Evolutionary conservation across 179 eudicot species (phyloP), one percentile per base, ranked within the genome.

Genomic region (Sideroxylon spinosum): DNA sequence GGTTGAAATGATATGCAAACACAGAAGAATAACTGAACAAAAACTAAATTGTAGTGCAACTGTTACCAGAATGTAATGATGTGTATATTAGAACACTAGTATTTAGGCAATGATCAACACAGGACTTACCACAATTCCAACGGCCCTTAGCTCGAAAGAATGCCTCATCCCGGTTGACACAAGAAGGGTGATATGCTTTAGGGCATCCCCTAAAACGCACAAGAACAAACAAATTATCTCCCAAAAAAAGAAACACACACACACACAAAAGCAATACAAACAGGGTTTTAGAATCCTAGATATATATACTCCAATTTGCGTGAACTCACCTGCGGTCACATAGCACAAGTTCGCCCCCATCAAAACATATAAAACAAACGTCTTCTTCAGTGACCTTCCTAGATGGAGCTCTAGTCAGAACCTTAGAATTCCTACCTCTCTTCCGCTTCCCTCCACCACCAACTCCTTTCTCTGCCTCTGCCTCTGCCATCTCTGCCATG

Each of bases 361-460:
- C 99, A 55, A 92, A 94, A 84, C 99, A 96, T 69, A 96, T 88
- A 86, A 96, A 96, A 82, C 99, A 96, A 77, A 96, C 99, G 84
- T 96, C 99, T 81, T 96, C 99, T 68, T 88, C 98, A 13, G 84
- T 84, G 3, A 73, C 78, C 90, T 88, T 93, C 88, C 84, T 79
- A n/a, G 82, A 59, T 55, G 87, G 77, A 37, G 84, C 69, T 87
- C 75, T 93, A 29, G 81, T 78, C 4, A 76, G n/a, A 79, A 79
- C 74, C 77, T 85, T 87, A 9, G 88, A 32, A 46, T 71, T 87
- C 79, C 86, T 84, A 23, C 88, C 97, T 79, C 97, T 91, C 86
- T 91, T 96, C 56, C 88, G 82, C 89, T 90, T 94, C 69, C 92
- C 97, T 78, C 88, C 90, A 70, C 81, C 53, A 20, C 86, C 80